Evolutionary conservation across 2,329 filamentous ascomycete genomes (phyloP).

Genomic region (Biscogniauxia marginata): DNA sequence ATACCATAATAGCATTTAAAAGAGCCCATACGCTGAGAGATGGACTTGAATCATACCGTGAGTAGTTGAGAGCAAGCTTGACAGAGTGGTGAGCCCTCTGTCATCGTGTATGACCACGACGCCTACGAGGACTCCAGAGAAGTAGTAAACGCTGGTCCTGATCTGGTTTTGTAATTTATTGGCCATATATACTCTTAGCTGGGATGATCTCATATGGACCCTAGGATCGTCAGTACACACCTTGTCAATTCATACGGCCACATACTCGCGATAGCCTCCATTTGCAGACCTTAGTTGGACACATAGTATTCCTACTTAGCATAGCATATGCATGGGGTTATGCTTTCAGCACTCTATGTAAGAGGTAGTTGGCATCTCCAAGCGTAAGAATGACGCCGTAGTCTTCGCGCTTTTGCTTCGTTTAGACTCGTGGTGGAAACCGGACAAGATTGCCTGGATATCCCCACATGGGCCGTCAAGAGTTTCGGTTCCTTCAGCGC

Average conservation of each 20-base stretch:
- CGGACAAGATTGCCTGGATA: neutral
- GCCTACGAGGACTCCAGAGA: neutral
- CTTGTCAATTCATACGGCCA: too few species aligned
- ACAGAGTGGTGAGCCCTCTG: neutral
- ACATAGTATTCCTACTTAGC: neutral
- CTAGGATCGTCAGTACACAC: too few species aligned
- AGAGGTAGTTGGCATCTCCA: too few species aligned
- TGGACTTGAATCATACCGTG: neutral
- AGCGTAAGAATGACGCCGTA: too few species aligned
- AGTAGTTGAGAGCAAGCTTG: neutral
- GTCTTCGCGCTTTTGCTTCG: neutral
- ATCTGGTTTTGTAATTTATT: neutral
- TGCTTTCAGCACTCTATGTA: too few species aligned
- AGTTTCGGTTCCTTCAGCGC: neutral
- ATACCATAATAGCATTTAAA: neutral
- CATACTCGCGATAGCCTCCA: too few species aligned
- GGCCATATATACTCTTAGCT: too few species aligned
- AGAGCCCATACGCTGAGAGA: neutral
- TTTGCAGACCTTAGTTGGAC: neutral
- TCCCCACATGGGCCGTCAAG: neutral
- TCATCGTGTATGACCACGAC: neutral
- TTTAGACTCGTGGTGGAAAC: neutral
- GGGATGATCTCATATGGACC: too few species aligned
- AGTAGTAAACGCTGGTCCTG: neutral
- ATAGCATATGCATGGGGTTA: too few species aligned